phyloP scores from a whole-genome alignment of 1,284 basidiomycete genomes.

The Boletus mariae region DNA sequence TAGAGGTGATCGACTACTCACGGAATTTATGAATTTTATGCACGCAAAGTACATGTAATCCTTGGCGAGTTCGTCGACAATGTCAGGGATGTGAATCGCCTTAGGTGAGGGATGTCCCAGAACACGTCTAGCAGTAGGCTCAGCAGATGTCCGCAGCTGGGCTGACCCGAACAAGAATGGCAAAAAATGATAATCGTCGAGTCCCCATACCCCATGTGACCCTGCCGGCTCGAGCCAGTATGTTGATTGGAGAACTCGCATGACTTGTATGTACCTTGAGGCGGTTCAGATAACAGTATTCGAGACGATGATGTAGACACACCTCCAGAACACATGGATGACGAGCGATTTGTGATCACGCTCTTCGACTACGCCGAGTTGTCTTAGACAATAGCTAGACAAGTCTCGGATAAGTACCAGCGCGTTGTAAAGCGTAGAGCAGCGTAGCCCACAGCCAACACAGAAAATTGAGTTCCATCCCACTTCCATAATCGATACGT shows the following conservation, averaged over 20 bases:
- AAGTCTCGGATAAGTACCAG: neutral
- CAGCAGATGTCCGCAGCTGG: slow-evolving; percentile 51
- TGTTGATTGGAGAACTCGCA: slow-evolving; percentile 87
- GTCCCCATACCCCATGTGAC: slow-evolving; percentile 96
- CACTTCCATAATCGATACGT: slow-evolving; percentile 96
- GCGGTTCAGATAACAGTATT: neutral
- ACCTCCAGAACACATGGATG: slow-evolving; percentile 89
- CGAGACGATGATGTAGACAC: slow-evolving; percentile 10
- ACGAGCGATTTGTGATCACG: slow-evolving; percentile 80
- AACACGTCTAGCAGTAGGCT: slow-evolving; percentile 9
- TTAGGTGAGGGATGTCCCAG: slow-evolving; percentile 83
- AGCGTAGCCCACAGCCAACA: slow-evolving; percentile 85
- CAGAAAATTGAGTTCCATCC: slow-evolving; percentile 97
- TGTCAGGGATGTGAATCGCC: slow-evolving; percentile 87
- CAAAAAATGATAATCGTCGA: slow-evolving; percentile 97
- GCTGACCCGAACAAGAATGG: slow-evolving; percentile 91
- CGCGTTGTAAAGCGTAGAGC: neutral
- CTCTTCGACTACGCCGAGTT: slow-evolving; percentile 63
- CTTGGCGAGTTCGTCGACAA: slow-evolving; percentile 89
- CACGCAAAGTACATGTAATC: slow-evolving; percentile 98
- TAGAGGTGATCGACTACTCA: slow-evolving; percentile 35
- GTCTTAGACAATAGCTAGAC: slow-evolving; percentile 75
- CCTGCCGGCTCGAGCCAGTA: slow-evolving; percentile 99
- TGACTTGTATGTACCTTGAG: slow-evolving; percentile 79
- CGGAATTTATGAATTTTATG: slow-evolving; percentile 95